These are phyloP conservation scores for Penicillium thymicola DNA, from an alignment of 2,329 filamentous ascomycete genomes.

Conservation along the genomic window DNA sequence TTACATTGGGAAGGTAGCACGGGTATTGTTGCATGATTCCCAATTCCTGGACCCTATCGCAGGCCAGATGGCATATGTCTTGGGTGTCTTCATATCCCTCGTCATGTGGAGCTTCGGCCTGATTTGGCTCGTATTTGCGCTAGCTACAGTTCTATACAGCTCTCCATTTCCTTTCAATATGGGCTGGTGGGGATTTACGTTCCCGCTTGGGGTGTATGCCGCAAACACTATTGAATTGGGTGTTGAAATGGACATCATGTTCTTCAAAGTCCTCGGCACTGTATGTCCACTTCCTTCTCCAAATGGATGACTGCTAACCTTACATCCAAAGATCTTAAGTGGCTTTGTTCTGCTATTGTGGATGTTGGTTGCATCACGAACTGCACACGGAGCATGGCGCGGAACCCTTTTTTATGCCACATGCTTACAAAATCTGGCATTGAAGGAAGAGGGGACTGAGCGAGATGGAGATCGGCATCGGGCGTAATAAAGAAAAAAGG, in stretches of 20 bases:
- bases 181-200: slow-evolving; percentile 60
- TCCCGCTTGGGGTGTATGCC: slow-evolving; percentile 53
- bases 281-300: slow-evolving; percentile 13
- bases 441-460: slow-evolving; percentile 17
- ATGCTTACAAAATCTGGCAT: slow-evolving; percentile 42
- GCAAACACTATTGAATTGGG: slow-evolving; percentile 40
- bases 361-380: slow-evolving; percentile 49
- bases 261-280: slow-evolving; percentile 54
- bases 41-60: slow-evolving; percentile 38
- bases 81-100: slow-evolving; percentile 53
- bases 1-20: slow-evolving; percentile 46
- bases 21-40: slow-evolving; percentile 41
- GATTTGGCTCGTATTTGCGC: slow-evolving; percentile 54
- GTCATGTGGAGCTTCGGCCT: slow-evolving; percentile 58
- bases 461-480: slow-evolving; percentile 3
- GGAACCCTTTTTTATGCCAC: slow-evolving; percentile 51
- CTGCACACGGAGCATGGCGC: slow-evolving; percentile 43
- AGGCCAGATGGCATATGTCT: slow-evolving; percentile 57
- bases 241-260: slow-evolving; percentile 48
- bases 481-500: slow-evolving; percentile 1
- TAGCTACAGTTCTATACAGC: slow-evolving; percentile 40
- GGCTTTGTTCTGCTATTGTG: slow-evolving; percentile 50
- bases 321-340: slow-evolving; percentile 40
- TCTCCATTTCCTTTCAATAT: slow-evolving; percentile 55
- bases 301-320: neutral